phyloP scores from a whole-genome alignment of 768 basidiomycete species.

The Lenzites betulinus region DNA sequence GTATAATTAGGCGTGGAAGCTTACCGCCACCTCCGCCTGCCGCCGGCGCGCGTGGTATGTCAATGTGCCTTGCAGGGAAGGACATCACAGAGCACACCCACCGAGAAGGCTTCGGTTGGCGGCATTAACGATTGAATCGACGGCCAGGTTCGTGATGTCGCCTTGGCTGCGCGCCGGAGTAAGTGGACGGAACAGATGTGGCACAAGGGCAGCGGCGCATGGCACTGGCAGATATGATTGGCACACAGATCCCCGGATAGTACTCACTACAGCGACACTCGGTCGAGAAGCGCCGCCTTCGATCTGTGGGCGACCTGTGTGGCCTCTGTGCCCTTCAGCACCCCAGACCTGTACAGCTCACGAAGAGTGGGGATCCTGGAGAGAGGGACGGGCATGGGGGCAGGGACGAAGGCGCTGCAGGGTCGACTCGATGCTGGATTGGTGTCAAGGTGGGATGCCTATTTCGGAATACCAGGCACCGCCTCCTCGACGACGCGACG shows the following conservation, averaged over 20 bases:
- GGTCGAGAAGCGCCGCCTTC: slow-evolving; percentile 46
- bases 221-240: background rate
- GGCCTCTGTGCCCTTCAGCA: slow-evolving; percentile 40
- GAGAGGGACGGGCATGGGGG: slow-evolving; percentile 36
- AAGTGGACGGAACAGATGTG: slow-evolving; percentile 1
- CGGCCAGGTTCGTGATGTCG: slow-evolving; percentile 71
- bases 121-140: slow-evolving; percentile 82
- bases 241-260: background rate
- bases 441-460: background rate
- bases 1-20: slow-evolving; percentile 22
- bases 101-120: slow-evolving; percentile 75
- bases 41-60: background rate
- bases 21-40: slow-evolving; percentile 78
- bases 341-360: slow-evolving; percentile 48
- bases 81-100: slow-evolving; percentile 30
- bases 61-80: slow-evolving; percentile 8
- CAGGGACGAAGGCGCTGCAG: background rate
- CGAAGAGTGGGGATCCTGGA: slow-evolving; percentile 57
- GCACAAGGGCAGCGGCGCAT: slow-evolving; percentile 8
- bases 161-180: slow-evolving; percentile 55
- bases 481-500: background rate
- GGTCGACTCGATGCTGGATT: background rate
- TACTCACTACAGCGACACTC: slow-evolving; percentile 70
- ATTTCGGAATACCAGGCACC: background rate
- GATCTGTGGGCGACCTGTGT: slow-evolving; percentile 40